Base-by-base conservation (phyloP, 805 yeast species). In the Ogataea corticis region DNA sequence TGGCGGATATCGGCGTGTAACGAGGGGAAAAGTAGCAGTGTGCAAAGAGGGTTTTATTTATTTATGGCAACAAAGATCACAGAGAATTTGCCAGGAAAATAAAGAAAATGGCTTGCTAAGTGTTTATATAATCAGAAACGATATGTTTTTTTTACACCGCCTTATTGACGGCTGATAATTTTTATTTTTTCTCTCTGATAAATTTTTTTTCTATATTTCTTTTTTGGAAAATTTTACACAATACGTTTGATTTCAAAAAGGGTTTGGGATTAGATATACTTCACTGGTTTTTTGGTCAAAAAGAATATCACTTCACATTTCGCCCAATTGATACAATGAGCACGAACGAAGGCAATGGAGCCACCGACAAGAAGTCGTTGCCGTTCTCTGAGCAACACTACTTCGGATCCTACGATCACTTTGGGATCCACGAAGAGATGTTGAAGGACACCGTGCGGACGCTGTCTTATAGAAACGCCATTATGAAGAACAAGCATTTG, bases 351-450 rank as follows among this genome's bases (percentile, higher is more conserved):
- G 4, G 83, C 16, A 37, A 16, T 41, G 40, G 40, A 16, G 92
- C 92, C 41, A 86, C 92, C 5, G 85, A 82, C 52, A 83, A 83
- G 59, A 61, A 71, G 28, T 46, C 71, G n/a, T 71, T 86, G 56
- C 80, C 89, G 21, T 80, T 80, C 64, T 68, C 79, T 38, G 98
- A 92, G 63, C 95, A 90, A 70, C 98, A 92, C 68, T 94, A 94
- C 70, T 94, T 94, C 72, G 77, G 83, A 42, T 92, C 98, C 2
- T 94, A 94, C 62, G 97, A 92, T 66, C 98, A 94, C 65, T 90
- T 89, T 62, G 96, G 97, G 43, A 94, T 94, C 62, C 99, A 94
- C 65, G 99, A 95, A 70, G 98, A 92, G 70, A 94, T 94, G 99
- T 81, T 94, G 59, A 96, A 94, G 70, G 99, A 94, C 67, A 79